Base-by-base conservation (phyloP, 208 protist genomes). In the Porcisia deanei region DNA sequence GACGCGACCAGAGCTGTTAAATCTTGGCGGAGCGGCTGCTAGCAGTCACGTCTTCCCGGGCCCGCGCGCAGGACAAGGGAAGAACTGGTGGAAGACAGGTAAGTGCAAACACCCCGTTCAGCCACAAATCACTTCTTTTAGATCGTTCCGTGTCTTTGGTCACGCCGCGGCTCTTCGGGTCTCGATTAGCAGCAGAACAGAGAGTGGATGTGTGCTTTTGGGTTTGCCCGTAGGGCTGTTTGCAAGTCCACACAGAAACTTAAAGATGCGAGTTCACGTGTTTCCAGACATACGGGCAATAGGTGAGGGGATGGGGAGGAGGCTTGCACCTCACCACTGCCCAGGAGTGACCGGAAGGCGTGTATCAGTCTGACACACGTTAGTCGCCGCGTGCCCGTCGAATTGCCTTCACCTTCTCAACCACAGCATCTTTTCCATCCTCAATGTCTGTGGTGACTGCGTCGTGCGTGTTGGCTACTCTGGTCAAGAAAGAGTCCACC, bases 321-420 rank as follows among this genome's bases (percentile, higher is more conserved):
- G 47, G 10, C 47, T 52, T 30, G 6, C 55, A 30, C n/a, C 55
- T 25, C 22, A 9, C 14, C 9, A 25, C 8, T 18, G 9, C 14
- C 41, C 10, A 34, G 63, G 18, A 30, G 1, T 30, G 18, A 16
- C 41, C 9, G 47, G 9, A 30, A 43, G 22, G 63, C 9, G 14
- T 49, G 39, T 1, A 65, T 14, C 41, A 67, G 37, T 30, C 60
- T 25, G 18, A 25, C 47, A 30, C 71, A 54, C 30, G 34, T 45
- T 55, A 82, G 18, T 82, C 72, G 18, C 53, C 58, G 39, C 77
- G 71, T 9, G 18, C 57, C 1, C 39, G 70, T 9, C 76, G 81
- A 59, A 80, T 74, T 8, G 67, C 72, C 79, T 75, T 63, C 41
- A 81, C 63, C 3, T 20, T 52, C 41, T 75, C 75, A 18, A 73